Evolutionary conservation across 805 yeast genomes (phyloP).

Genomic region (Barnettozyma botsteinii): DNA sequence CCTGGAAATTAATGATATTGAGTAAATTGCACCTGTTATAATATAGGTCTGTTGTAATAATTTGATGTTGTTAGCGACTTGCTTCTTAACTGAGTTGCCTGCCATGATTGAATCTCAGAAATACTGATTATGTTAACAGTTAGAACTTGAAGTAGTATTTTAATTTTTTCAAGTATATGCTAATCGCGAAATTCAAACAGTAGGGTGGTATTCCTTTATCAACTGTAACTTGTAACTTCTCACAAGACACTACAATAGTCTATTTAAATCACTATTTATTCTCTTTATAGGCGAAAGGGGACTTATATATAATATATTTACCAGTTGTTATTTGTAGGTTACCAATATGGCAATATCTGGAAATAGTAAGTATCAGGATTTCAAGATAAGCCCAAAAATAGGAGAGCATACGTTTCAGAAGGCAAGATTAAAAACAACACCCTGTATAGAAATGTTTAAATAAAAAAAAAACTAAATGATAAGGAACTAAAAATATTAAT

Average conservation of each 20-base stretch:
- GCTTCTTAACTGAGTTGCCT: constrained; percentile 50
- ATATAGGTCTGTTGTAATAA: constrained; percentile 36
- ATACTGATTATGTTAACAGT: not conserved
- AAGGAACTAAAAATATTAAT: not conserved
- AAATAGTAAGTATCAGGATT: no score
- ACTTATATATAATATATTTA: no score
- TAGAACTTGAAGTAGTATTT: not conserved
- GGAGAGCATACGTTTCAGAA: no score
- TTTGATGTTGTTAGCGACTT: constrained; percentile 36
- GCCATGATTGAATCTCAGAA: constrained; percentile 39
- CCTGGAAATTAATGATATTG: constrained; percentile 24
- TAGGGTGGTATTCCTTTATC: no score
- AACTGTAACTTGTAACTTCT: no score
- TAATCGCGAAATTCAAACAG: no score
- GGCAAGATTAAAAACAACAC: not conserved
- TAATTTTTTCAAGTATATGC: no score
- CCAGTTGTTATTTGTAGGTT: no score
- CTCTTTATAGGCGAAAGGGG: not conserved
- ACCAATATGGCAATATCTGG: not conserved
- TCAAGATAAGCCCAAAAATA: no score
- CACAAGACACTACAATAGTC: not conserved
- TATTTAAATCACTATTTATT: not conserved
- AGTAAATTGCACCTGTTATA: constrained; percentile 25
- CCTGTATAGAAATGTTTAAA: no score
- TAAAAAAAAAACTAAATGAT: not conserved